A percentile compares a stretch with the other conserved stretches of the same genome.
These are phyloP conservation scores for Sporothrix pseudoabietina DNA, from an alignment of 2,329 filamentous ascomycete genomes.

Conservation along the genomic window DNA sequence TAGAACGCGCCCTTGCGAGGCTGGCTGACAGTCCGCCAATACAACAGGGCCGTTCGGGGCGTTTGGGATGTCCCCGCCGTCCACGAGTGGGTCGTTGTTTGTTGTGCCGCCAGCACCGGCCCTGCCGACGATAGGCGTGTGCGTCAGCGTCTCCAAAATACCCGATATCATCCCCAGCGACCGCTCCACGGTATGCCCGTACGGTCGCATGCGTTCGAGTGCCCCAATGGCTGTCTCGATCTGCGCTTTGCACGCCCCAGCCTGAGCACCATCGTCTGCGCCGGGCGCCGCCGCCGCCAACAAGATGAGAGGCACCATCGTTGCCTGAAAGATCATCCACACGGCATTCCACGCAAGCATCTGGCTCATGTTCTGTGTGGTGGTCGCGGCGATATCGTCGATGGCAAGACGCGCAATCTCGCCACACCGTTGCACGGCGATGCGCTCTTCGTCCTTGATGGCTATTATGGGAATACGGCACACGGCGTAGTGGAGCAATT, in stretches of 20 bases:
- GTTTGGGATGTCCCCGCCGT: neutral
- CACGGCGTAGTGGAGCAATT: slow-evolving; percentile 15
- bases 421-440: slow-evolving; percentile 11
- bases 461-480: neutral
- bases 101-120: neutral
- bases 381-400: slow-evolving; percentile 8
- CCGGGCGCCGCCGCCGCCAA: neutral
- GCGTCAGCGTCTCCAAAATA: slow-evolving; percentile 3
- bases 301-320: slow-evolving; percentile 13
- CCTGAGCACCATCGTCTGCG: neutral
- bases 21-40: neutral
- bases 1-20: neutral
- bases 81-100: neutral
- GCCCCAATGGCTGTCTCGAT: neutral
- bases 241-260: slow-evolving; percentile 16
- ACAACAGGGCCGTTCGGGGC: no score
- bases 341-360: slow-evolving; percentile 16
- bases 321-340: slow-evolving; percentile 11
- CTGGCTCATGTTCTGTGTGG: neutral
- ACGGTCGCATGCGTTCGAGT: slow-evolving; percentile 13
- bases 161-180: slow-evolving; percentile 17
- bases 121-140: neutral
- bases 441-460: slow-evolving; percentile 11
- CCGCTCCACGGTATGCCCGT: slow-evolving; percentile 13
- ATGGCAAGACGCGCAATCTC: neutral